Base-by-base conservation (phyloP, 2,329 filamentous ascomycete genomes). In the Sclerotinia borealis region DNA sequence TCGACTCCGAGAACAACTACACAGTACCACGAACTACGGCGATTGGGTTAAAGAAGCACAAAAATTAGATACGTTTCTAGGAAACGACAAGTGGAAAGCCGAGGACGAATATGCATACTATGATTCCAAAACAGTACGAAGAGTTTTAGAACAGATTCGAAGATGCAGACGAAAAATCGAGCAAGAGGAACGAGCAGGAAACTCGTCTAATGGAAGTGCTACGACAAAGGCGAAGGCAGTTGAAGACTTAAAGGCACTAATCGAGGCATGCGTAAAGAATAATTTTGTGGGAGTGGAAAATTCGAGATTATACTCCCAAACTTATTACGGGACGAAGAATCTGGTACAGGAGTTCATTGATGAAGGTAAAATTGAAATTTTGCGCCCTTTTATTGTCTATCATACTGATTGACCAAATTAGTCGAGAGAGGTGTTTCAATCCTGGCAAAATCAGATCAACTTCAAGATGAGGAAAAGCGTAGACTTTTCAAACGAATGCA, bases 271-370 rank as follows among this genome's bases (percentile, higher is more conserved):
- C 74, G 89, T 97, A 70, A 99, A 97, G 82, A 96, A 93, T 77
- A 98, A 99, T 74, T 99, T 98, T 76, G 92, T 91, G 22, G 95
- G 95, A 0, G 88, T 96, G 17, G 95, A 99, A 76, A 98, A 96
- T 71, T 87, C 93, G 11, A 85, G 92, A 61, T 78, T 99, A n/a
- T 99, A 99, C 75, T 96, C 91, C 71, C 93, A 98, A 78, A 96
- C 93, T 3, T 99, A 99, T 74, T 96, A 92, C 70, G 95, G 95
- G 37, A 98, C 95, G n/a, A 99, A 99, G 76, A 86, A 95, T 66
- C 77, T 97, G 68, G 91, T 96, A 36, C 95, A 98, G 76, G 87
- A 88, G 62, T 98, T 93, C 72, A 80, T 96, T 50, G 91, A 97
- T 66, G 93, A 98, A 77, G 81, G 86, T 87, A 76, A 71, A 79